phyloP scores from a whole-genome alignment of 1,139 yeast genomes.

The Pichia sp. region DNA sequence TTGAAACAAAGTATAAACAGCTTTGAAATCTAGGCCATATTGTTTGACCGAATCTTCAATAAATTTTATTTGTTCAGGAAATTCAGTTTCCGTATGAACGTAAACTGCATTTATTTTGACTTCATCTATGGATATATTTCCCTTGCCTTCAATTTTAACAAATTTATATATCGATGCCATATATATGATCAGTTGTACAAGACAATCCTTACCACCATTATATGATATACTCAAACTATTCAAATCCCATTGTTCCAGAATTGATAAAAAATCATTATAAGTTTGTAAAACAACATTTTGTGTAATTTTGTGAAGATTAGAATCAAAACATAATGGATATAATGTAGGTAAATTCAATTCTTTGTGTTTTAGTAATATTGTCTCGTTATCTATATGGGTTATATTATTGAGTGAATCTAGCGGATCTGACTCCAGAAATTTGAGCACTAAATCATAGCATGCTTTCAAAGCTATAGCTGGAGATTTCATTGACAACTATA shows the following conservation, averaged over 20 bases:
- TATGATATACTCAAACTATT: constrained; percentile 66
- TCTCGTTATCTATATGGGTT: background rate
- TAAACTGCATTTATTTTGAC: constrained; percentile 49
- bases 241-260: constrained; percentile 32
- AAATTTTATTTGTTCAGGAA: constrained; percentile 52
- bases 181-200: constrained; percentile 67
- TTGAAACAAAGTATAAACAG: constrained; percentile 11
- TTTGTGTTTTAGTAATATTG: background rate
- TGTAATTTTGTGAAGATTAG: constrained; percentile 4
- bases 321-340: constrained; percentile 8
- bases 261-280: constrained; percentile 15
- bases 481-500: no score
- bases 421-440: background rate
- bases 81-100: constrained; percentile 62
- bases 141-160: constrained; percentile 9
- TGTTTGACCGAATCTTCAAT: constrained; percentile 35
- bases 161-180: constrained; percentile 48
- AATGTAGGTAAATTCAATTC: constrained; percentile 5
- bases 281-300: constrained; percentile 6
- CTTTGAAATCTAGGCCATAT: constrained; percentile 39
- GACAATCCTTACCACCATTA: constrained; percentile 89
- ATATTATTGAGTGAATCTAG: background rate
- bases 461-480: background rate
- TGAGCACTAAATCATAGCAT: background rate
- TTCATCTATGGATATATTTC: constrained; percentile 25